Conservation (phyloP, 176 grass and related monocot species). For the Olyra latifolia region DNA sequence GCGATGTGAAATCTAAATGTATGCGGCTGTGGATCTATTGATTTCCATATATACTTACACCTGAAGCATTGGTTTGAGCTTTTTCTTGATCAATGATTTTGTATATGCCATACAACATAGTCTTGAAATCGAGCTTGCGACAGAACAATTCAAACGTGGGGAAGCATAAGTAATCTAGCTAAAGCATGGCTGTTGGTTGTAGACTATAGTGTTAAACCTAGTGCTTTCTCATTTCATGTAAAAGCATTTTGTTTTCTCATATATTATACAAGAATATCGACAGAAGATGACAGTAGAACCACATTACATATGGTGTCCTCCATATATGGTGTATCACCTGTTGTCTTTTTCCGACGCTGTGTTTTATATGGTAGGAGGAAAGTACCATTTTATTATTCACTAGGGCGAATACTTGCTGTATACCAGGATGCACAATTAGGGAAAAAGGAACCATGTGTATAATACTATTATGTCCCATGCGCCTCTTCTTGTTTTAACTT, state of each 20-base stretch:
- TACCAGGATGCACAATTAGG: neutral
- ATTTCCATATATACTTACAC: slow-evolving; percentile 4
- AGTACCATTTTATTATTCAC: neutral
- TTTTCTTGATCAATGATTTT: slow-evolving; percentile 12
- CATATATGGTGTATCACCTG: neutral
- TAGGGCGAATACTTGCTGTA: neutral
- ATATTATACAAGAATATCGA: neutral
- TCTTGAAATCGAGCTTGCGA: neutral
- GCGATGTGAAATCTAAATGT: neutral
- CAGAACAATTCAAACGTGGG: neutral
- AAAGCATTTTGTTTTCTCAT: neutral
- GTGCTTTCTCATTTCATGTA: slow-evolving; percentile 9
- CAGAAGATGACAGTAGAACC: neutral
- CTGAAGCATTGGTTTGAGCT: neutral
- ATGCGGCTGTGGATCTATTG: neutral
- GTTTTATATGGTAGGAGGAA: slow-evolving; percentile 10
- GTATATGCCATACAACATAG: neutral
- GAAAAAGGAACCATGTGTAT: slow-evolving; percentile 12
- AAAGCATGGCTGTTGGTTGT: neutral
- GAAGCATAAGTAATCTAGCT: neutral
- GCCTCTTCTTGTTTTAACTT: slow-evolving; percentile 1
- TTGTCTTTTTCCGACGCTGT: neutral
- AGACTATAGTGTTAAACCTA: neutral
- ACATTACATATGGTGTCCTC: neutral
- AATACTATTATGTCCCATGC: no score